Percentiles rank a stretch among this genome's conserved stretches.
phyloP scores from a whole-genome alignment of 352 stramenopile species.

The Pythium biforme region DNA sequence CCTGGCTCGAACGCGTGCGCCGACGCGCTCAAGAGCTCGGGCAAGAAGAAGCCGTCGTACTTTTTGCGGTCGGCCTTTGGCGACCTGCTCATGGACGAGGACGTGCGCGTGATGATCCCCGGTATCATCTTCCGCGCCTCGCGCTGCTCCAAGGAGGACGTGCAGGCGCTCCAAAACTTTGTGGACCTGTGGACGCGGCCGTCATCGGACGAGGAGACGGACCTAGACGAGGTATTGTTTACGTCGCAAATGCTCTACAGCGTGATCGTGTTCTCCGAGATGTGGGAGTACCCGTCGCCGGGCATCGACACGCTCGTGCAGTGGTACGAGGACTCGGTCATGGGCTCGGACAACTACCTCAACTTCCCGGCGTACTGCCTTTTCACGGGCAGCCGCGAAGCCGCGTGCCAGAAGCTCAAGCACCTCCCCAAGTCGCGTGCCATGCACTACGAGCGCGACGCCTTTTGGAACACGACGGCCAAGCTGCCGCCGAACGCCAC shows the following conservation, averaged over 20 bases:
- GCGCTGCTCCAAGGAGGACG: conserved; percentile 9
- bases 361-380: conserved; percentile 58
- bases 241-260: conserved; percentile 30
- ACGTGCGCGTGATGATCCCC: conserved; percentile 11
- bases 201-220: not conserved
- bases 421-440: conserved; percentile 6
- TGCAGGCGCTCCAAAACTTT: conserved; percentile 6
- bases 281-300: conserved; percentile 21
- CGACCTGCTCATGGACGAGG: conserved; percentile 54
- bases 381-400: conserved; percentile 62
- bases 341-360: conserved; percentile 66
- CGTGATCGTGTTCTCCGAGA: conserved; percentile 30
- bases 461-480: conserved; percentile 16
- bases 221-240: conserved; percentile 13
- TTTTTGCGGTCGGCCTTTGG: conserved; percentile 63
- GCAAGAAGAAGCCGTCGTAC: conserved; percentile 51
- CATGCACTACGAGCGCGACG: conserved; percentile 29
- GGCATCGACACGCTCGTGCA: conserved; percentile 29
- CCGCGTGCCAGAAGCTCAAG: conserved; percentile 35
- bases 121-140: conserved; percentile 8
- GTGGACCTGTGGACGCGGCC: conserved; percentile 10
- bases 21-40: conserved; percentile 40
- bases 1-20: conserved; percentile 46
- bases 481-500: conserved; percentile 22
- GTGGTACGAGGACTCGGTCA: conserved; percentile 59